phyloP scores from a whole-genome alignment of 164 flowering plant genomes.

The Cinnamomum micranthum region DNA sequence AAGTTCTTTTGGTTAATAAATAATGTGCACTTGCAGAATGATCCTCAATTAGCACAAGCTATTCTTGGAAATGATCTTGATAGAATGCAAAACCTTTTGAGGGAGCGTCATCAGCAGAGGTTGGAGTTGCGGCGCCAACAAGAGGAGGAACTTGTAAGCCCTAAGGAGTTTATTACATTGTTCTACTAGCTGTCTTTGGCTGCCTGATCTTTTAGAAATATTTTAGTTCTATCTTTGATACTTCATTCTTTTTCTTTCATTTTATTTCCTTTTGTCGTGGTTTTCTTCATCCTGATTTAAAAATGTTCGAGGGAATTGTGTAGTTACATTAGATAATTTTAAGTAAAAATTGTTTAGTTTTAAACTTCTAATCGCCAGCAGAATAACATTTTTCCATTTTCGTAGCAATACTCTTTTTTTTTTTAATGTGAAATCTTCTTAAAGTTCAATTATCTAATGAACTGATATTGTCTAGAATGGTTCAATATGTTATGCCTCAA shows the following conservation, averaged over 20 bases:
- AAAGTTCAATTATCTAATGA: not conserved
- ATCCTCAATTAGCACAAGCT: conserved; percentile 90
- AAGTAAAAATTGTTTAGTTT: too few species aligned
- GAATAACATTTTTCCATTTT: not conserved
- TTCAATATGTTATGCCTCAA: not conserved
- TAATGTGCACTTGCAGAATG: conserved; percentile 40
- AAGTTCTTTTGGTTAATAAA: not conserved
- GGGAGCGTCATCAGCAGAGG: conserved; percentile 62
- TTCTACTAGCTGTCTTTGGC: not conserved
- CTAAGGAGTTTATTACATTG: conserved; percentile 35
- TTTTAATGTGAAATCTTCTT: not conserved
- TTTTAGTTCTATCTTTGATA: not conserved
- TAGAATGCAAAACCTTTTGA: conserved; percentile 60
- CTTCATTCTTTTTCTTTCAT: not conserved
- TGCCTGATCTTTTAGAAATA: not conserved
- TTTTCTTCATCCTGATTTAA: not conserved
- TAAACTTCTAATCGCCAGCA: not conserved
- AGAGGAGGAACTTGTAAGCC: conserved; percentile 81
- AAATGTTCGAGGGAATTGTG: not conserved
- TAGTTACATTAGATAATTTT: not conserved
- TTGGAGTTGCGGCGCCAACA: conserved; percentile 58
- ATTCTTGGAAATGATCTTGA: conserved; percentile 81
- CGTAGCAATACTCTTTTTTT: not conserved
- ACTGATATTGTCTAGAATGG: too few species aligned
- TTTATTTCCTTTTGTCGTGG: not conserved